phyloP scores from a whole-genome alignment of 148 eudicot genomes.

The Polygonum aviculare region DNA sequence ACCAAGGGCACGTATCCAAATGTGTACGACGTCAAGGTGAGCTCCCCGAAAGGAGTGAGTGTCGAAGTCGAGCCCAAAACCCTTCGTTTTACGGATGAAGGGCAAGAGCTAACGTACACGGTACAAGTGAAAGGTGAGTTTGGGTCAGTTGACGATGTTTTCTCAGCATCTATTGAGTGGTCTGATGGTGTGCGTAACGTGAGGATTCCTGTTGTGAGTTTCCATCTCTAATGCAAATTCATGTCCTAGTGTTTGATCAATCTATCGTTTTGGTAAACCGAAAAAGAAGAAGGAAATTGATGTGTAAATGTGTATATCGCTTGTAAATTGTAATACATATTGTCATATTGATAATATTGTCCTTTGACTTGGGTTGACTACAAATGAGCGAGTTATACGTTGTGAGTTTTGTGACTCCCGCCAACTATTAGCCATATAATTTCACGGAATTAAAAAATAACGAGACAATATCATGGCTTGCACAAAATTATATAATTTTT shows the following conservation, averaged over 20 bases:
- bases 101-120: constrained; percentile 19
- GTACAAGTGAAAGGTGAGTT: constrained; percentile 19
- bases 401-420: no score
- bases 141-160: background rate
- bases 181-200: background rate
- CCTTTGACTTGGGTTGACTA: no score
- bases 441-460: no score
- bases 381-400: no score
- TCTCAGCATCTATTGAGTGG: constrained; percentile 8
- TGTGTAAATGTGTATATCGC: no score
- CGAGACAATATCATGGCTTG: no score
- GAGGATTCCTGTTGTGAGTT: background rate
- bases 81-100: constrained; percentile 15
- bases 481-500: no score
- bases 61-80: constrained; percentile 22
- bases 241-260: background rate
- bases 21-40: constrained; percentile 16
- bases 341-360: no score
- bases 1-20: constrained; percentile 12
- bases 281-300: no score
- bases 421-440: no score
- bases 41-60: background rate
- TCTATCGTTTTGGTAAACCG: background rate
- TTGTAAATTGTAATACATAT: no score
- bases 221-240: background rate